phyloP scores from a whole-genome alignment of 2,329 filamentous ascomycete species.

The Arthroderma sp. region DNA sequence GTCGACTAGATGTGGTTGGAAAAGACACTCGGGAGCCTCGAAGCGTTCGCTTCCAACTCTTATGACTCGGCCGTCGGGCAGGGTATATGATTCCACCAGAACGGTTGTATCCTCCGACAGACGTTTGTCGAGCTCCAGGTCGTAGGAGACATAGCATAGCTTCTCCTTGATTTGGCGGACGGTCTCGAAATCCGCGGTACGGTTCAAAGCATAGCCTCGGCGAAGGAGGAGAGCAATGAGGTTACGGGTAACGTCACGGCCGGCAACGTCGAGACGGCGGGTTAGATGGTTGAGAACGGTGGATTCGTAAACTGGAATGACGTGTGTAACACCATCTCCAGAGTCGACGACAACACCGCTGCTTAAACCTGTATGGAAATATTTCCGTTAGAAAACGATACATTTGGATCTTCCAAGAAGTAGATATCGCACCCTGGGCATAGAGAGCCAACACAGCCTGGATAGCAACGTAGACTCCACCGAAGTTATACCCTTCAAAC shows the following conservation, averaged over 20 bases:
- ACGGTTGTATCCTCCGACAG: slow-evolving; percentile 96
- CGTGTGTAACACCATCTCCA: slow-evolving; percentile 95
- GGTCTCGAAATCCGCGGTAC: slow-evolving; percentile 97
- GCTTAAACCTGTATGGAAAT: slow-evolving; percentile 50
- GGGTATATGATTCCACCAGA: slow-evolving; percentile 90
- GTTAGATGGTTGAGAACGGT: slow-evolving; percentile 96
- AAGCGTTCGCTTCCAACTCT: slow-evolving; percentile 93
- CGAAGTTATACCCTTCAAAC: slow-evolving; percentile 95
- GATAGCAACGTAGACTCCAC: slow-evolving; percentile 94
- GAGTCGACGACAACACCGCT: slow-evolving; percentile 98
- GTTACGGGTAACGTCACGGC: slow-evolving; percentile 95
- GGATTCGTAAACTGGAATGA: slow-evolving; percentile 96
- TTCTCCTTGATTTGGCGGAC: slow-evolving; percentile 99
- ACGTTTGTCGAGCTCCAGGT: slow-evolving; percentile 88
- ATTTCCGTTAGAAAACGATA: not conserved
- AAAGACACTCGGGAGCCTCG: slow-evolving; percentile 93
- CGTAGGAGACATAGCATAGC: slow-evolving; percentile 97
- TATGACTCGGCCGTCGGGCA: slow-evolving; percentile 92
- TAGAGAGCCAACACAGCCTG: slow-evolving; percentile 94
- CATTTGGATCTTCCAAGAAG: not conserved
- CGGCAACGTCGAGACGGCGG: slow-evolving; percentile 82
- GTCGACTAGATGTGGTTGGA: slow-evolving; percentile 95
- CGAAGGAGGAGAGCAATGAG: slow-evolving; percentile 88
- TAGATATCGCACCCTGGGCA: slow-evolving; percentile 59
- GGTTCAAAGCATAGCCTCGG: slow-evolving; percentile 90